phyloP scores from a whole-genome alignment of 345 rosid species.

The Eucalyptus tenuipes region DNA sequence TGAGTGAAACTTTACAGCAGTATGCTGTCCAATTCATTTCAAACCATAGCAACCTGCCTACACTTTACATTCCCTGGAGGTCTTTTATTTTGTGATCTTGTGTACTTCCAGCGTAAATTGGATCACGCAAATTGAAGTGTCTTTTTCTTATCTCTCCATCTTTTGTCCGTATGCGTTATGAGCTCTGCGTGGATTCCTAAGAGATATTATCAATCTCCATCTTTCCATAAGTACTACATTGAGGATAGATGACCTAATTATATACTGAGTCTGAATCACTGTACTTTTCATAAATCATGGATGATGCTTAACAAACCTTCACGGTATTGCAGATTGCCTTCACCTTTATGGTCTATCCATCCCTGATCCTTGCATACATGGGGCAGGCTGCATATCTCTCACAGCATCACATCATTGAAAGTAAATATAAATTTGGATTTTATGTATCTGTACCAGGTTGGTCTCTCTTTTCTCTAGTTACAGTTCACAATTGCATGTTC shows the following conservation, averaged over 20 bases:
- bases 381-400: constrained; percentile 95
- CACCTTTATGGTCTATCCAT: constrained; percentile 80
- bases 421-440: constrained; percentile 44
- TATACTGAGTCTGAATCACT: neutral
- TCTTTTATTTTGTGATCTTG: neutral
- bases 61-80: neutral
- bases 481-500: neutral
- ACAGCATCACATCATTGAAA: constrained; percentile 34
- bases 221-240: neutral
- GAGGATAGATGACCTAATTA: neutral
- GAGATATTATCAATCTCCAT: neutral
- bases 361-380: constrained; percentile 86
- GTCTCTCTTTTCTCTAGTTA: neutral
- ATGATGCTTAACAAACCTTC: neutral
- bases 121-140: neutral
- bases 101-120: neutral
- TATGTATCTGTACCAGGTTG: constrained; percentile 83
- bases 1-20: neutral
- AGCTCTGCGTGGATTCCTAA: neutral
- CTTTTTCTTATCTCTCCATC: neutral
- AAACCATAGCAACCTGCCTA: neutral
- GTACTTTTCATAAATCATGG: neutral
- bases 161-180: neutral
- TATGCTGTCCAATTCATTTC: neutral
- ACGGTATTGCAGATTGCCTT: constrained; percentile 70